Evolutionary conservation across 306 rosid species (phyloP).

Genomic region (Inga leiocalycina): DNA sequence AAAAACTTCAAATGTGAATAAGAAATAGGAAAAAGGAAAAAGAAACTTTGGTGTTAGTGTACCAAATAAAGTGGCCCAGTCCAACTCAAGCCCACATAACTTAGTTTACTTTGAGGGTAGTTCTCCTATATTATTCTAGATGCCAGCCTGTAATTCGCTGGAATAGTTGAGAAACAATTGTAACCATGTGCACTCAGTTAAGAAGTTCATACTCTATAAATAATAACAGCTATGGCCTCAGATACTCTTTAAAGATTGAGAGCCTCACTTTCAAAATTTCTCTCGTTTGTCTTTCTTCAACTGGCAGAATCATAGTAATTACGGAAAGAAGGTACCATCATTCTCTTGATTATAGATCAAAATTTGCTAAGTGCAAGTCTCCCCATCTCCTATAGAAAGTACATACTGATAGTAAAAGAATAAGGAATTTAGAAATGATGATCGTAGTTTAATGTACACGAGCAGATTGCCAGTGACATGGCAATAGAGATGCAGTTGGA

Average conservation of each 20-base stretch:
- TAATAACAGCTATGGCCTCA: too few relatives aligned
- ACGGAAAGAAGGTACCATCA: slow-evolving; percentile 18
- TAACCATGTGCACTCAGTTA: too few relatives aligned
- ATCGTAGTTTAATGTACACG: slow-evolving; percentile 36
- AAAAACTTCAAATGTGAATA: background rate
- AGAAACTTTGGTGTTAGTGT: background rate
- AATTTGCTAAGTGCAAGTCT: slow-evolving; percentile 34
- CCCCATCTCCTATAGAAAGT: slow-evolving; percentile 25
- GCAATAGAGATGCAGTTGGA: slow-evolving; percentile 59
- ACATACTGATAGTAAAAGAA: slow-evolving; percentile 26
- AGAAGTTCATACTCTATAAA: too few relatives aligned
- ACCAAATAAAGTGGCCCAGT: too few relatives aligned
- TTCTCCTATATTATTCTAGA: too few relatives aligned
- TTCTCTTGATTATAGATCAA: slow-evolving; percentile 13
- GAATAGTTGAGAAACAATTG: too few relatives aligned
- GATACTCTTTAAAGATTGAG: too few relatives aligned
- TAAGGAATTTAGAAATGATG: slow-evolving; percentile 40
- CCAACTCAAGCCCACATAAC: too few relatives aligned
- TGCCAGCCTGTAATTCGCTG: too few relatives aligned
- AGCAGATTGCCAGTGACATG: slow-evolving; percentile 47
- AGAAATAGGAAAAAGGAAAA: background rate
- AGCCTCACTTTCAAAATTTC: too few relatives aligned
- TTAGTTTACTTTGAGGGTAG: too few relatives aligned
- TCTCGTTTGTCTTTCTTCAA: too few relatives aligned
- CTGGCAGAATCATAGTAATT: background rate